Conservation (phyloP, 805 yeast species). For the Lachancea lanzarotensis region DNA sequence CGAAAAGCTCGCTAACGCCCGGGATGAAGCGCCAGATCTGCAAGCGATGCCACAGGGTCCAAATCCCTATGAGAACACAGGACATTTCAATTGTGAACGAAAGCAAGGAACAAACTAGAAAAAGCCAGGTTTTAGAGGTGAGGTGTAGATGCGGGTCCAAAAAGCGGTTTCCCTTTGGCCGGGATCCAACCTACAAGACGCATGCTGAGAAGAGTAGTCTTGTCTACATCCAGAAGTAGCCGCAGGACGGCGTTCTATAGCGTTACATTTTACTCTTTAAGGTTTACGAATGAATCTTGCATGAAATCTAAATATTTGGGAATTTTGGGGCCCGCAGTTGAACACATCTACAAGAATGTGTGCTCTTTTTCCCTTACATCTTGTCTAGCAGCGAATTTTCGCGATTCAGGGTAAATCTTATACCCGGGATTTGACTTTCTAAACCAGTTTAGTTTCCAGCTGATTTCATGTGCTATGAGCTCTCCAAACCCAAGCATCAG, state of each 20-base stretch:
- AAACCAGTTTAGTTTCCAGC: constrained; percentile 68
- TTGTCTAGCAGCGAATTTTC: constrained; percentile 11
- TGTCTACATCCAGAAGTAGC: not conserved
- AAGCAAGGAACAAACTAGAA: constrained; percentile 19
- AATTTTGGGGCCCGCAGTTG: no score
- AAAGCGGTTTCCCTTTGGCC: constrained; percentile 61
- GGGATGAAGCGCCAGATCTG: constrained; percentile 61
- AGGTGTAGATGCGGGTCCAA: constrained; percentile 47
- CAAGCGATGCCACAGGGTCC: constrained; percentile 52
- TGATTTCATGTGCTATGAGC: constrained; percentile 86
- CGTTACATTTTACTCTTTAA: no score
- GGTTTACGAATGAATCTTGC: no score
- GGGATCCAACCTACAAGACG: constrained; percentile 39
- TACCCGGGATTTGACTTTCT: constrained; percentile 51
- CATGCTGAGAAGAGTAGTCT: constrained; percentile 19
- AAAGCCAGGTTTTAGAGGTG: constrained; percentile 42
- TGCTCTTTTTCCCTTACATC: not conserved
- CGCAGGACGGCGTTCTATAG: not conserved
- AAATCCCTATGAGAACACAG: constrained; percentile 44
- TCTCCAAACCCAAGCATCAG: constrained; percentile 96
- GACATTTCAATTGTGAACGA: constrained; percentile 18
- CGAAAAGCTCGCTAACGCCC: constrained; percentile 60
- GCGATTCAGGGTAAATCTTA: constrained; percentile 24
- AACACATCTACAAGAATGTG: no score
- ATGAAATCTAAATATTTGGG: no score